Evolutionary conservation across 192 early-diverging fungal genomes (phyloP).

Genomic region (Paraglomus brasilianum): DNA sequence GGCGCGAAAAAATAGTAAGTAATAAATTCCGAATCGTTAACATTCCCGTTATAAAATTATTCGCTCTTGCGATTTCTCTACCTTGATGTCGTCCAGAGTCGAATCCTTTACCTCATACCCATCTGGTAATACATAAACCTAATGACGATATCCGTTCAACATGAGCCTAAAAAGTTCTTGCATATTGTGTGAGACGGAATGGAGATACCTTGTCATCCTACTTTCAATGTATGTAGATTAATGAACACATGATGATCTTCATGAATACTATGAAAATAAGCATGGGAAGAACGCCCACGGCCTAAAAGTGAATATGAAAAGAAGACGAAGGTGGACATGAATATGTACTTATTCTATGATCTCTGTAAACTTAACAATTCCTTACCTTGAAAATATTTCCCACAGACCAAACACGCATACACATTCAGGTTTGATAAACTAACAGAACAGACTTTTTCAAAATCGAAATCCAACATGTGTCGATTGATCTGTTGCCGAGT

Average conservation of each 20-base stretch:
- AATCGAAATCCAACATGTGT: slow-evolving; percentile 93
- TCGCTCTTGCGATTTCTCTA: slow-evolving; percentile 37
- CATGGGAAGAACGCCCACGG: slow-evolving; percentile 85
- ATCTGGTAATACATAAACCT: slow-evolving; percentile 91
- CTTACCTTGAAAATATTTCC: slow-evolving; percentile 89
- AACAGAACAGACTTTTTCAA: slow-evolving; percentile 96
- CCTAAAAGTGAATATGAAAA: slow-evolving; percentile 45
- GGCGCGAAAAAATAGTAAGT: neutral
- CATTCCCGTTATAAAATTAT: too few species aligned
- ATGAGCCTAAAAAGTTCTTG: neutral
- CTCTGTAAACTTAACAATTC: too few species aligned
- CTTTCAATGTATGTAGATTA: slow-evolving; percentile 79
- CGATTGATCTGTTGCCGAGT: slow-evolving; percentile 59
- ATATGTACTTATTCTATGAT: too few species aligned
- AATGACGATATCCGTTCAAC: neutral
- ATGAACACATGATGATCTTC: slow-evolving; percentile 96
- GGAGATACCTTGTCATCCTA: too few species aligned
- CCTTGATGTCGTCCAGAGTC: slow-evolving; percentile 91
- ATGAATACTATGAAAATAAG: slow-evolving; percentile 94
- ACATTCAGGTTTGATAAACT: slow-evolving; percentile 92
- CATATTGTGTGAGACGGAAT: neutral
- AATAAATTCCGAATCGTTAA: too few species aligned
- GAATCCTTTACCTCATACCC: slow-evolving; percentile 85
- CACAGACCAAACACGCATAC: slow-evolving; percentile 95
- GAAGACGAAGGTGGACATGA: too few species aligned